Evolutionary conservation across 2,329 filamentous ascomycete species (phyloP).

Genomic region (Claviceps arundinis): DNA sequence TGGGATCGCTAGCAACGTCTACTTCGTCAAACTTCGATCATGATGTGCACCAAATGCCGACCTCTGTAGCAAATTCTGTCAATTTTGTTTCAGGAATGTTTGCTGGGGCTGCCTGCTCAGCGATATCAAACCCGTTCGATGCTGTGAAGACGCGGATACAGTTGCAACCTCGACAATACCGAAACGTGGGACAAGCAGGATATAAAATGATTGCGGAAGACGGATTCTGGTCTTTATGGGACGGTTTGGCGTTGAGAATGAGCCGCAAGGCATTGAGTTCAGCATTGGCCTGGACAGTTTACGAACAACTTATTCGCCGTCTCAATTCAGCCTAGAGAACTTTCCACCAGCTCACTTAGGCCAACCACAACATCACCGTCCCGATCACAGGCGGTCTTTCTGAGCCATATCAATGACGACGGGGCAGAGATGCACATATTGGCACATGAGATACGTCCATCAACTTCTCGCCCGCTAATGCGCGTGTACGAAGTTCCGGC

Average conservation of each 20-base stretch:
- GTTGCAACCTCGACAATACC: slow-evolving; percentile 69
- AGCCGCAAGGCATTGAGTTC: slow-evolving; percentile 83
- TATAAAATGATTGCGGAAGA: slow-evolving; percentile 71
- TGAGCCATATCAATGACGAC: no score
- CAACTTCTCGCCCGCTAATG: no score
- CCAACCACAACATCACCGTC: no score
- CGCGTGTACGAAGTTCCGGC: no score
- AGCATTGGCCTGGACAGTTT: slow-evolving; percentile 93
- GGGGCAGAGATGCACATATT: no score
- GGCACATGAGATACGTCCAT: no score
- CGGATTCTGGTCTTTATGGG: slow-evolving; percentile 66
- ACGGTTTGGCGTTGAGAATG: slow-evolving; percentile 77
- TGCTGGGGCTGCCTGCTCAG: slow-evolving; percentile 71
- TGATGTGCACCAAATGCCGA: slow-evolving; percentile 15
- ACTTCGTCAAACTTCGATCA: slow-evolving; percentile 6
- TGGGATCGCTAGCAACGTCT: slow-evolving; percentile 23
- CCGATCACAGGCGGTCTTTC: no score
- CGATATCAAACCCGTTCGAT: slow-evolving; percentile 91
- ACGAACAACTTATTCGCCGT: slow-evolving; percentile 79
- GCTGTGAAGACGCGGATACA: slow-evolving; percentile 92
- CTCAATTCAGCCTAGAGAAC: slow-evolving; percentile 2
- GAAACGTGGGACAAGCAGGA: slow-evolving; percentile 67
- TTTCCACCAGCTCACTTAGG: neutral
- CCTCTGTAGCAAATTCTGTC: slow-evolving; percentile 42
- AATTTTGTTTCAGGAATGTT: slow-evolving; percentile 77